phyloP scores from a whole-genome alignment of 1,139 yeast genomes.

The Pichia sp. region DNA sequence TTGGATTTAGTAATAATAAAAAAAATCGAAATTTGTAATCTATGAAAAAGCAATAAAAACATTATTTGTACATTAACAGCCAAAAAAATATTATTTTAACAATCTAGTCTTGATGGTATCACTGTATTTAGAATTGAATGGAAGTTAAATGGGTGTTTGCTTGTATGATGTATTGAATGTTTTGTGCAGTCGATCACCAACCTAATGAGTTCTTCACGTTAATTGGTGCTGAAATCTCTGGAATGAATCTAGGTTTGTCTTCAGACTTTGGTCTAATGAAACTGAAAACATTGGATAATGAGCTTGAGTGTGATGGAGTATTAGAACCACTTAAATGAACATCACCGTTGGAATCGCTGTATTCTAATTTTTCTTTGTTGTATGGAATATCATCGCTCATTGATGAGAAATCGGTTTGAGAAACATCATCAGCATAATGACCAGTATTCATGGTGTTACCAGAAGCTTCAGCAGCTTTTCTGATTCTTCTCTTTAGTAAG shows the following conservation, averaged over 20 bases:
- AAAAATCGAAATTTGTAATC: no score
- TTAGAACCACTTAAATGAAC: conserved; percentile 14
- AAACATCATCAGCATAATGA: not conserved
- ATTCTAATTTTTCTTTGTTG: conserved; percentile 2
- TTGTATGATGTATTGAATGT: not conserved
- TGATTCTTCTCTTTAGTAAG: conserved; percentile 35
- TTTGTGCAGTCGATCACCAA: conserved; percentile 36
- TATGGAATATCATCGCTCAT: conserved; percentile 10
- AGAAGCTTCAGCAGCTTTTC: conserved; percentile 4
- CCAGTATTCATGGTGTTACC: not conserved
- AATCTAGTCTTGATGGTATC: no score
- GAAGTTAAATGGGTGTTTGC: no score
- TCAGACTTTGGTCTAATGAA: conserved; percentile 19
- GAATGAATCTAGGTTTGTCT: conserved; percentile 29
- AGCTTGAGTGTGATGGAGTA: conserved; percentile 4
- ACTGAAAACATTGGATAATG: conserved; percentile 14
- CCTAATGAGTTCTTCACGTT: conserved; percentile 49
- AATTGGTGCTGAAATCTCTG: conserved; percentile 46
- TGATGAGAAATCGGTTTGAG: conserved; percentile 10
- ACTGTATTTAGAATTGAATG: no score
- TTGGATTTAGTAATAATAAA: no score
- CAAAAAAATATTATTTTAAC: no score
- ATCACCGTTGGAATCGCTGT: conserved; percentile 15
- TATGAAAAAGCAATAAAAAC: no score
- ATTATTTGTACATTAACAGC: no score